These are phyloP conservation scores for Tolypocladium tundrense DNA, from an alignment of 2,329 filamentous ascomycete genomes.

Conservation along the genomic window DNA sequence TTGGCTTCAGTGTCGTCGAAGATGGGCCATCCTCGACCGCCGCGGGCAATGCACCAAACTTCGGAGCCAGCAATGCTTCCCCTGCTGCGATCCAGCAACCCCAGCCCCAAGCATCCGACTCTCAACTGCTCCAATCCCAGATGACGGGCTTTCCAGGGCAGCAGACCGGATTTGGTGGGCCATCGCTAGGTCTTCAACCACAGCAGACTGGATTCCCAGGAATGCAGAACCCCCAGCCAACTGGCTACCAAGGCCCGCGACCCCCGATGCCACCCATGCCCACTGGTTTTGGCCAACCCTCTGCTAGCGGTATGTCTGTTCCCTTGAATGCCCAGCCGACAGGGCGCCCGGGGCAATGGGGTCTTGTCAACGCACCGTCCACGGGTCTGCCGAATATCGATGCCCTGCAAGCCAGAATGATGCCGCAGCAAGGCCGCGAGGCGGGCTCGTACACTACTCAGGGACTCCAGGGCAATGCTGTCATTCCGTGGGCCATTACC, in stretches of 20 bases:
- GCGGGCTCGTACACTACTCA: conserved; percentile 71
- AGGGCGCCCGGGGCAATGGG: conserved; percentile 89
- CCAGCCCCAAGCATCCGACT: conserved; percentile 64
- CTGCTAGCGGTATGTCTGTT: conserved; percentile 50
- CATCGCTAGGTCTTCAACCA: conserved; percentile 49
- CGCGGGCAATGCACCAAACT: conserved; percentile 59
- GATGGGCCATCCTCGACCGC: conserved; percentile 43
- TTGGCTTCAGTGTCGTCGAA: conserved; percentile 85
- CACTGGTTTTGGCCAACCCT: conserved; percentile 43
- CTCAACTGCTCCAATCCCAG: conserved; percentile 52
- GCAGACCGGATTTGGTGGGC: conserved; percentile 46
- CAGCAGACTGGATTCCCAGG: conserved; percentile 63
- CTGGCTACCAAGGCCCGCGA: conserved; percentile 75
- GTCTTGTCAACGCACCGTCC: conserved; percentile 89
- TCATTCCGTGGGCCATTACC: conserved; percentile 95
- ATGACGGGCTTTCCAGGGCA: conserved; percentile 58
- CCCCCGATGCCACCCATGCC: conserved; percentile 80
- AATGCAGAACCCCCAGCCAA: conserved; percentile 58
- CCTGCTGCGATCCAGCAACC: conserved; percentile 55
- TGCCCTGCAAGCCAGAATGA: conserved; percentile 84
- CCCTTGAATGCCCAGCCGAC: conserved; percentile 89
- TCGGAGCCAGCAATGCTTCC: conserved; percentile 41
- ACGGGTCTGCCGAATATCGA: conserved; percentile 90
- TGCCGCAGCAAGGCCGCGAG: conserved; percentile 92
- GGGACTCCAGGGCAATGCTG: conserved; percentile 84